Conservation (phyloP, 1,284 basidiomycete genomes). For the Irpex sp. region DNA sequence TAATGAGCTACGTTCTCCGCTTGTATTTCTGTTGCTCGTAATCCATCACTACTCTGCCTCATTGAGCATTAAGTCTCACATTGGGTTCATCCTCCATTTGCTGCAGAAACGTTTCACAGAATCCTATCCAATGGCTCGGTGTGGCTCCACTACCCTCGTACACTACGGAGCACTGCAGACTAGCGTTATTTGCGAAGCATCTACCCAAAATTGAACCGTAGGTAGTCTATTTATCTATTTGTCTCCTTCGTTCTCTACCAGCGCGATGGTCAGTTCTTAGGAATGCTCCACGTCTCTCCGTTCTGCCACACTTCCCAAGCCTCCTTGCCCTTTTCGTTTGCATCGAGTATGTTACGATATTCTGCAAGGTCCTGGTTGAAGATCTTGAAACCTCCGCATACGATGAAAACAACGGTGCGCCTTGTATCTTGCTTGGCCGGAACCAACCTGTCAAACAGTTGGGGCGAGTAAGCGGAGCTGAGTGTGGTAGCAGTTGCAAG, state of each 20-base stretch:
- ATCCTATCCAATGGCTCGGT: too few species aligned
- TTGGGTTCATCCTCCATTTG: too few species aligned
- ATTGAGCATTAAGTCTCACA: background rate
- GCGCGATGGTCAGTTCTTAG: slow-evolving; percentile 15
- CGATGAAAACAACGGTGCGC: slow-evolving; percentile 55
- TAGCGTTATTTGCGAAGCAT: too few species aligned
- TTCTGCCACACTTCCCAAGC: slow-evolving; percentile 38
- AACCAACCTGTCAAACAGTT: slow-evolving; percentile 50
- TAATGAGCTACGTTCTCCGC: slow-evolving; percentile 1
- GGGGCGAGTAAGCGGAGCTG: slow-evolving; percentile 55
- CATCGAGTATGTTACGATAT: slow-evolving; percentile 39
- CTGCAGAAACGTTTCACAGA: too few species aligned
- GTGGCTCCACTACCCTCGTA: too few species aligned
- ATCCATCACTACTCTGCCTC: background rate
- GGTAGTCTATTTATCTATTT: background rate
- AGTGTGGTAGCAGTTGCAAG: slow-evolving; percentile 69
- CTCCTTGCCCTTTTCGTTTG: slow-evolving; percentile 23
- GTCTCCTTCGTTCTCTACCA: background rate
- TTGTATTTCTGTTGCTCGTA: background rate
- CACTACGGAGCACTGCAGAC: too few species aligned
- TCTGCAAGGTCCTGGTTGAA: slow-evolving; percentile 48
- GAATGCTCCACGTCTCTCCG: slow-evolving; percentile 30
- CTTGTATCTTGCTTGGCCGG: slow-evolving; percentile 23
- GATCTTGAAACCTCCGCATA: slow-evolving; percentile 73
- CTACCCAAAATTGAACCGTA: background rate